Conservation (phyloP, 2,329 filamentous ascomycete genomes). For the Harringtonia lauricola region DNA sequence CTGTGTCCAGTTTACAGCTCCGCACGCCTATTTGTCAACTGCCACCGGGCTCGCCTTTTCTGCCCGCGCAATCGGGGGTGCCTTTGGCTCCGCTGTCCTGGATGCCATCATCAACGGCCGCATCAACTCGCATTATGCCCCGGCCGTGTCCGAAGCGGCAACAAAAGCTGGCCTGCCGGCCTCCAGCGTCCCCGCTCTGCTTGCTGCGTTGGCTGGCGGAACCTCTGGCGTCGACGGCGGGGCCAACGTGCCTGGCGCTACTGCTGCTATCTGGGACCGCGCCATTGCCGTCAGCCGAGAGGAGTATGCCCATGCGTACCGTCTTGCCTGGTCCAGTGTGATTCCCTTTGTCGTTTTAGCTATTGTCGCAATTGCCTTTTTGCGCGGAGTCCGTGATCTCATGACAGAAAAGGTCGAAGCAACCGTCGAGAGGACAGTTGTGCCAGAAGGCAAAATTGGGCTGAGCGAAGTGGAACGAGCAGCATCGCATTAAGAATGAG, state of each 20-base stretch:
- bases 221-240: constrained; percentile 12
- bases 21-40: constrained; percentile 39
- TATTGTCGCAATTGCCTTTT: constrained; percentile 27
- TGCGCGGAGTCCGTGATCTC: constrained; percentile 36
- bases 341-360: constrained; percentile 41
- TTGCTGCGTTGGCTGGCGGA: constrained; percentile 27
- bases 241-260: constrained; percentile 24
- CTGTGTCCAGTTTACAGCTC: constrained; percentile 39
- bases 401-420: constrained; percentile 45
- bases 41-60: constrained; percentile 42
- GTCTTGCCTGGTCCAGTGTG: constrained; percentile 36
- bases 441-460: neutral
- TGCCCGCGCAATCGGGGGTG: constrained; percentile 39
- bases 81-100: constrained; percentile 39
- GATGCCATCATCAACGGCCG: constrained; percentile 40
- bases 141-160: constrained; percentile 28
- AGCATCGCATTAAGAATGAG: neutral
- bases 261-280: constrained; percentile 23
- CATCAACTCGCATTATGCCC: constrained; percentile 25
- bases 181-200: constrained; percentile 23
- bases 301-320: constrained; percentile 35
- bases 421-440: constrained; percentile 29
- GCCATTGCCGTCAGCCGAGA: constrained; percentile 27
- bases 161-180: constrained; percentile 28
- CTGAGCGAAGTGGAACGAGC: neutral